phyloP scores from a whole-genome alignment of 1,139 yeast genomes.

The Tardiomyces depauwii region DNA sequence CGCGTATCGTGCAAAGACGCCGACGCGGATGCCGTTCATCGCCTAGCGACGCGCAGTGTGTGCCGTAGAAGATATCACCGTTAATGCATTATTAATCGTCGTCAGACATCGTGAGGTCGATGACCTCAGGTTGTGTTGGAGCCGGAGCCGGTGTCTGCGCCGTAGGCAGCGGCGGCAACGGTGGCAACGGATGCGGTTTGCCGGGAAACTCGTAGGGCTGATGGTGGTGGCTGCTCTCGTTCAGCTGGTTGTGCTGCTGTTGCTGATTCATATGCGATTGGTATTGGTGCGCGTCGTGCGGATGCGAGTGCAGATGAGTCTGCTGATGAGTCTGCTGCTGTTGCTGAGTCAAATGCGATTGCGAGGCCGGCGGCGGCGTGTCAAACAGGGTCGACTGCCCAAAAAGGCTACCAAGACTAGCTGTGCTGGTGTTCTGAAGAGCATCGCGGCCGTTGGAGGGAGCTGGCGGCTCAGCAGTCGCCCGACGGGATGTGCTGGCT shows the following conservation, averaged over 20 bases:
- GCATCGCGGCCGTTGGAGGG: no score
- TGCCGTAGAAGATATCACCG: no score
- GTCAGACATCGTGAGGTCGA: slow-evolving; percentile 4
- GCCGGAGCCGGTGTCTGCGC: background rate
- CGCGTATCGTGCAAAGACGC: slow-evolving; percentile 38
- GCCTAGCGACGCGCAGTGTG: background rate
- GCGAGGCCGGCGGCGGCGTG: background rate
- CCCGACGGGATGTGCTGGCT: no score
- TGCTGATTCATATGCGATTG: no score
- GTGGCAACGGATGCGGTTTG: background rate
- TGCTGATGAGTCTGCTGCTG: no score
- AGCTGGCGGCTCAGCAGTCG: no score
- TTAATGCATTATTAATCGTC: slow-evolving; percentile 1
- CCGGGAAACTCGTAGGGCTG: background rate
- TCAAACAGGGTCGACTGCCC: background rate
- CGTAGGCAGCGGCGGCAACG: background rate
- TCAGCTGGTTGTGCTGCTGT: no score
- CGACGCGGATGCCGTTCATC: slow-evolving; percentile 57
- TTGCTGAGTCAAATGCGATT: background rate
- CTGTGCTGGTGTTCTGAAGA: no score
- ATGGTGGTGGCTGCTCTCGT: background rate
- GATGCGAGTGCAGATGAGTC: no score
- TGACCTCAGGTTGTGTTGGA: background rate
- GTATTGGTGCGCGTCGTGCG: no score
- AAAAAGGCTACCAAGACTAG: background rate